Conservation (phyloP, 139 green algal species). For the Coelastrella sp. region DNA sequence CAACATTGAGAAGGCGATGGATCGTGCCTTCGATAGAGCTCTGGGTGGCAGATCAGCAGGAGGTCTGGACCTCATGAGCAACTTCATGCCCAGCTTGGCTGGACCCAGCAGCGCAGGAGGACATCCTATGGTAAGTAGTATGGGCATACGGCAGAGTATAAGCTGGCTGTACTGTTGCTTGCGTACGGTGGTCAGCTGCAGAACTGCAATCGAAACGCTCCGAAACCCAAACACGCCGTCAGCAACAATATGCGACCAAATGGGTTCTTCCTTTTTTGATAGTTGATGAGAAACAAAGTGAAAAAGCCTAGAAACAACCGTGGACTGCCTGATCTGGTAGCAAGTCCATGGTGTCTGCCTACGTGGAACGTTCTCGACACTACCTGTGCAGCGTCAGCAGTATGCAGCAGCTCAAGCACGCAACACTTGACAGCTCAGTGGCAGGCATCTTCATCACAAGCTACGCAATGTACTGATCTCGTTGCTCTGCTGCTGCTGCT, state of each 20-base stretch:
- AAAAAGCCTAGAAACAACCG: too few relatives aligned
- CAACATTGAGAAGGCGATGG: constrained; percentile 37
- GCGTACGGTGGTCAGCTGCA: neutral
- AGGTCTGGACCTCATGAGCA: too few relatives aligned
- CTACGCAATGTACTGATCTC: neutral
- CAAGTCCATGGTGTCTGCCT: too few relatives aligned
- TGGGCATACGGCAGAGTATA: neutral
- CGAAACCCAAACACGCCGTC: too few relatives aligned
- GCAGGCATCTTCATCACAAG: neutral
- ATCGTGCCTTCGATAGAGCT: constrained; percentile 36
- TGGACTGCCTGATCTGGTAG: too few relatives aligned
- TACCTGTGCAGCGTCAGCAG: too few relatives aligned
- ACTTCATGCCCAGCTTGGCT: neutral
- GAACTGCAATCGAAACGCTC: too few relatives aligned
- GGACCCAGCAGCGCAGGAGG: constrained; percentile 30
- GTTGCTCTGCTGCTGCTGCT: neutral
- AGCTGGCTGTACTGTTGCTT: neutral
- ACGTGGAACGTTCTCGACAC: too few relatives aligned
- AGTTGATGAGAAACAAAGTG: too few relatives aligned
- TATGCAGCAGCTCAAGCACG: neutral
- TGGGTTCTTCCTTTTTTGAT: too few relatives aligned
- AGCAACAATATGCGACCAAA: too few relatives aligned
- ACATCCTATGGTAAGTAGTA: constrained; percentile 42
- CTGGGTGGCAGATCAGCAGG: constrained; percentile 7
- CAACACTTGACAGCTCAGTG: neutral